These are phyloP conservation scores for Prunella vulgaris DNA, from an alignment of 257 asterid species.

Conservation along the genomic window DNA sequence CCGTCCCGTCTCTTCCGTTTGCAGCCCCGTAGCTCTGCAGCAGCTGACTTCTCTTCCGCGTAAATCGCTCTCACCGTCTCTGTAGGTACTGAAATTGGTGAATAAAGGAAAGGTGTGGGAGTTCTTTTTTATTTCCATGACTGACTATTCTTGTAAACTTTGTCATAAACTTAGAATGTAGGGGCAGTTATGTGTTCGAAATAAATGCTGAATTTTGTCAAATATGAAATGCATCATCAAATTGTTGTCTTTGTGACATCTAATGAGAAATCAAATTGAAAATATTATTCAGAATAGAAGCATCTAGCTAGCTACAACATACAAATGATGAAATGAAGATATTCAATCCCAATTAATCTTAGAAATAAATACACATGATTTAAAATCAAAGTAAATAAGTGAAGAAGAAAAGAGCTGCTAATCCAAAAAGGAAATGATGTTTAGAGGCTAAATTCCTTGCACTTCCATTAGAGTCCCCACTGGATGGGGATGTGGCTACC, in stretches of 20 bases:
- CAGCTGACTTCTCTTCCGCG: conserved; percentile 24
- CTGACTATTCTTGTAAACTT: neutral
- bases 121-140: too few species aligned
- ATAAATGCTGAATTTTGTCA: too few species aligned
- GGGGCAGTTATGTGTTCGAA: too few species aligned
- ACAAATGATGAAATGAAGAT: conserved; percentile 24
- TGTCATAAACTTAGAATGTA: neutral
- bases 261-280: neutral
- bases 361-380: neutral
- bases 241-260: too few species aligned
- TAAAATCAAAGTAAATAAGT: conserved; percentile 15
- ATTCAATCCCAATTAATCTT: conserved; percentile 20
- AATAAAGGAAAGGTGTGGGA: too few species aligned
- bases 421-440: conserved; percentile 27
- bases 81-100: too few species aligned
- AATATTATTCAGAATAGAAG: conserved; percentile 6
- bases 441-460: conserved; percentile 18
- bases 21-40: conserved; percentile 52
- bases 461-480: conserved; percentile 21
- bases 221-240: too few species aligned
- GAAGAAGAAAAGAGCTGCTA: conserved; percentile 20
- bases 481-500: conserved; percentile 27
- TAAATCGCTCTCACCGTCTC: neutral
- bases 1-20: conserved; percentile 35
- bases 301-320: conserved; percentile 19